phyloP scores from a whole-genome alignment of 371 early-diverging fungal genomes.

The Umbelopsis sp. region DNA sequence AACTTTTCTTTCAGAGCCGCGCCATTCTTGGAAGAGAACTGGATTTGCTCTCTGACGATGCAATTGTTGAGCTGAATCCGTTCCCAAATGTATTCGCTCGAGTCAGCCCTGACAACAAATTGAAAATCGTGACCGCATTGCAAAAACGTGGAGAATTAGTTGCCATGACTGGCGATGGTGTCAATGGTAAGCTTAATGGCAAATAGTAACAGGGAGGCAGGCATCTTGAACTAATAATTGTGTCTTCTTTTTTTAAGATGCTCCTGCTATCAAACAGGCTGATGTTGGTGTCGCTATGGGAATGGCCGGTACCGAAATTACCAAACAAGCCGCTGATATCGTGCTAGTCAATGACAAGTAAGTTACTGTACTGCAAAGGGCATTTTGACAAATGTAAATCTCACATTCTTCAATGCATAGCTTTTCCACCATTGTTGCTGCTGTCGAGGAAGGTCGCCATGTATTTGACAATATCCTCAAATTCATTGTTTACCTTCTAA shows the following conservation, averaged over 20 bases:
- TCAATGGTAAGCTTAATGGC: conserved; percentile 51
- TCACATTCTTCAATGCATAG: background rate
- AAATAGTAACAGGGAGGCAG: background rate
- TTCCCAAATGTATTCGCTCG: conserved; percentile 87
- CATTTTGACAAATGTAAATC: background rate
- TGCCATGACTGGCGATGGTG: conserved; percentile 83
- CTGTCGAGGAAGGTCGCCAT: conserved; percentile 79
- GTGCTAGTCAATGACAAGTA: conserved; percentile 78
- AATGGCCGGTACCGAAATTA: conserved; percentile 83
- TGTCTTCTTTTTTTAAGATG: conserved; percentile 46
- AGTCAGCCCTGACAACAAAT: conserved; percentile 88
- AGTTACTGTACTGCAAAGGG: background rate
- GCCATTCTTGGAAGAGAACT: conserved; percentile 79
- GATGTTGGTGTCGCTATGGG: conserved; percentile 85
- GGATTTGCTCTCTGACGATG: conserved; percentile 73
- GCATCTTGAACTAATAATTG: background rate
- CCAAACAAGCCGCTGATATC: conserved; percentile 88
- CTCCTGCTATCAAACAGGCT: conserved; percentile 81
- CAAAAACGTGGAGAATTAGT: conserved; percentile 65
- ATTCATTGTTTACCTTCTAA: conserved; percentile 84
- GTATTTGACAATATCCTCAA: conserved; percentile 91
- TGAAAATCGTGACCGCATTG: conserved; percentile 87
- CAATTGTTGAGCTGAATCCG: conserved; percentile 67
- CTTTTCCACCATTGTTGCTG: conserved; percentile 79
- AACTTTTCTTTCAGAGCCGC: background rate